Conservation (phyloP, 805 yeast species). For the Dipodascus geniculatus region DNA sequence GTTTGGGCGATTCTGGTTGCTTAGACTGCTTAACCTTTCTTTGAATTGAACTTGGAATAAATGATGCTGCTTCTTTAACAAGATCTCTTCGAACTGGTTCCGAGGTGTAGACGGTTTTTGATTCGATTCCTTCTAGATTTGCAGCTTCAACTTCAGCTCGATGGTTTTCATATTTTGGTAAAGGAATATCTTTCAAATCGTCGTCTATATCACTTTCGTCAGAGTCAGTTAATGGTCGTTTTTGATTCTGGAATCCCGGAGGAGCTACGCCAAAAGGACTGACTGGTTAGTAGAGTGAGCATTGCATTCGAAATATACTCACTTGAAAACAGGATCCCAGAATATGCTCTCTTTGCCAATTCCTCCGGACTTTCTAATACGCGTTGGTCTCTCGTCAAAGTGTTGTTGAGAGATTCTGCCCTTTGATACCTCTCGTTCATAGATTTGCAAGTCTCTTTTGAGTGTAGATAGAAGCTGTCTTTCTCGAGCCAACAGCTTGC, state of each 20-base stretch:
- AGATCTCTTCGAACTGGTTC: constrained; percentile 18
- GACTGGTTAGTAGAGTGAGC: no score
- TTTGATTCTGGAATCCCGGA: constrained; percentile 22
- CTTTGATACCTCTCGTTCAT: neutral
- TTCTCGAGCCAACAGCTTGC: constrained; percentile 19
- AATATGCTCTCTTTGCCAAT: constrained; percentile 17
- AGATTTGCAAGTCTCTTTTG: constrained; percentile 10
- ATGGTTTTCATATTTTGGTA: constrained; percentile 20
- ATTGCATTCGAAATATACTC: no score
- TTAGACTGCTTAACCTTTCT: constrained; percentile 4
- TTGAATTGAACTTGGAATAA: constrained; percentile 15
- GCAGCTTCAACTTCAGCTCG: constrained; percentile 3
- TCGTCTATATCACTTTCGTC: constrained; percentile 12
- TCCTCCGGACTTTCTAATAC: constrained; percentile 3
- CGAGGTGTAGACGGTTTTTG: constrained; percentile 14
- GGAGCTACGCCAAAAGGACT: constrained; percentile 18
- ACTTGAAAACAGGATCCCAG: constrained; percentile 19
- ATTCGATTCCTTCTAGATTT: constrained; percentile 4
- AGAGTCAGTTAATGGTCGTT: constrained; percentile 21
- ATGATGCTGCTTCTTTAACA: constrained; percentile 11
- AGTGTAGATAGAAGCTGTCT: constrained; percentile 9
- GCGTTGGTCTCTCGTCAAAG: neutral
- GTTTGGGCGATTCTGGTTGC: neutral
- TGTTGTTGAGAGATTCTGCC: neutral
- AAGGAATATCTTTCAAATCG: constrained; percentile 18